Base-by-base conservation (phyloP, 164 flowering plant genomes). In the Santalum album region DNA sequence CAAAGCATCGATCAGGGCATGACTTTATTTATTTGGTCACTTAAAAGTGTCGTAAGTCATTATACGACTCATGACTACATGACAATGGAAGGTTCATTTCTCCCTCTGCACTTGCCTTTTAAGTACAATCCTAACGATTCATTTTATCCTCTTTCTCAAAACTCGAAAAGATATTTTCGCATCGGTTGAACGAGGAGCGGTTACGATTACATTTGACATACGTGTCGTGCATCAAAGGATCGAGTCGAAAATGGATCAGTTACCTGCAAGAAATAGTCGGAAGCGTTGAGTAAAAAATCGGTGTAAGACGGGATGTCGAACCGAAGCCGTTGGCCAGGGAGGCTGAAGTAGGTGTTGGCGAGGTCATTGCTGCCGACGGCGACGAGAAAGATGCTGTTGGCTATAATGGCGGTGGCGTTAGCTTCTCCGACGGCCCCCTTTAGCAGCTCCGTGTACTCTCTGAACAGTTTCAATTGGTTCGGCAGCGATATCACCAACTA, bases 361-460 rank as follows among this genome's bases (percentile, higher is more conserved):
- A 90, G 56, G 65, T 91, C 98, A 23, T 88, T 66, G 51, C 80
- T 82, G 18, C 87, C 85, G 0, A 76, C 70, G 0, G 72, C 76
- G 24, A 86, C 63, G 0, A 77, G 0, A 51, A 35, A 75, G 7
- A 88, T 0, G 42, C 78, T 66, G n/a, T 81, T 72, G 20, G 51
- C 51, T 44, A 84, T 0, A 1, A 82, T 79, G 65, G 15, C 39
- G 1, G 59, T 57, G 14, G 81, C 60, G 44, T 44, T 75, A 17
- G 78, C 79, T 68, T 74, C 76, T 45, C 96, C 96, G 0, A 69
- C 80, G 0, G 61, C 7, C 0, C 6, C 59, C n/a, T 66, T 67
- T 25, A 91, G 29, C 77, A 70, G 80, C 23, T 15, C 63, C 25
- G 61, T 69, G 66, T 79, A 88, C 11, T 88, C 82, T 59, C 71